These are phyloP conservation scores for Metrosideros polymorpha DNA, from an alignment of 441 rosid genomes.

Conservation along the genomic window DNA sequence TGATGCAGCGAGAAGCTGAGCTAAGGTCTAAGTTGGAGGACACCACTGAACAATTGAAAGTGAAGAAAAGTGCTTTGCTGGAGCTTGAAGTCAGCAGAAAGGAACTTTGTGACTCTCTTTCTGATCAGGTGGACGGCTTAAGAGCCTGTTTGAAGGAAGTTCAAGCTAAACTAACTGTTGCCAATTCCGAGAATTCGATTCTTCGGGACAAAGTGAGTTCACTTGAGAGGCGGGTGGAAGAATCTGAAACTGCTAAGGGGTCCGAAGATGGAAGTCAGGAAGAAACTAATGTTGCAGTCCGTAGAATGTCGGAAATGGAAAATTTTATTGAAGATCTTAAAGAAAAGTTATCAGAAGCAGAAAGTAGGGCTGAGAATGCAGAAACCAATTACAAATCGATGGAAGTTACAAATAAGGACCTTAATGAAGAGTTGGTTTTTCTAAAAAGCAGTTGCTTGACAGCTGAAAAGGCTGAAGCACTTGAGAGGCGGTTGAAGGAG, in stretches of 20 bases:
- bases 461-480: constrained; percentile 41
- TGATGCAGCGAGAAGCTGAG: constrained; percentile 43
- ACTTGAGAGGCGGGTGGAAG: constrained; percentile 56
- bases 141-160: constrained; percentile 53
- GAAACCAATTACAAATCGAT: constrained; percentile 37
- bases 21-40: constrained; percentile 42
- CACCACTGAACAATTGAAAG: constrained; percentile 35
- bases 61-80: constrained; percentile 40
- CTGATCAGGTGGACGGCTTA: constrained; percentile 36
- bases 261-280: constrained; percentile 20
- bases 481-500: constrained; percentile 62
- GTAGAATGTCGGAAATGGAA: constrained; percentile 15
- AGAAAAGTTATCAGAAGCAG: constrained; percentile 30
- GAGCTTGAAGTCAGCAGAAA: constrained; percentile 40
- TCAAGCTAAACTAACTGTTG: constrained; percentile 38
- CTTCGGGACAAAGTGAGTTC: constrained; percentile 36
- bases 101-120: constrained; percentile 28
- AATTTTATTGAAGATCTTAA: constrained; percentile 28
- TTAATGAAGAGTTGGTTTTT: constrained; percentile 32
- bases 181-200: constrained; percentile 41
- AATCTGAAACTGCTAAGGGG: constrained; percentile 19
- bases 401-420: constrained; percentile 33
- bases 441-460: constrained; percentile 35
- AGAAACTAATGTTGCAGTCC: constrained; percentile 2
- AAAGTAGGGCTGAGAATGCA: constrained; percentile 38